Evolutionary conservation across 1,284 basidiomycete genomes (phyloP).

Genomic region (Sporisorium iseilematis-ciliati): DNA sequence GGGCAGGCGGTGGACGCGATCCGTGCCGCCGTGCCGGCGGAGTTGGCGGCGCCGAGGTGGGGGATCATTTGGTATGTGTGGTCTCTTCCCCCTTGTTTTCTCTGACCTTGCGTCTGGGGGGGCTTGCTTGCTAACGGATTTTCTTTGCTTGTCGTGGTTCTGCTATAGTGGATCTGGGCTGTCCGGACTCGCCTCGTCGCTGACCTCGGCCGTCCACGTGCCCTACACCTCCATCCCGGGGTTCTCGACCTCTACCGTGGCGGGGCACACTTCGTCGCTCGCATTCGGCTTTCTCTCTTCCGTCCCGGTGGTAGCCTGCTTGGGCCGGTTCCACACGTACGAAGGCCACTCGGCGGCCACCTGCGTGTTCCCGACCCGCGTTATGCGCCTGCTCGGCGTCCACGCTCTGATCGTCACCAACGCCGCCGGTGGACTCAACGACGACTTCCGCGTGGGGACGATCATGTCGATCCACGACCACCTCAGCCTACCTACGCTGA

Average conservation of each 20-base stretch:
- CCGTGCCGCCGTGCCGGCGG: slow-evolving; percentile 22
- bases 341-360: slow-evolving; percentile 78
- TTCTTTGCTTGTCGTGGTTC: not conserved
- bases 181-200: slow-evolving; percentile 42
- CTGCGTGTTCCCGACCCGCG: slow-evolving; percentile 79
- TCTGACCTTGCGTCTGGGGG: not conserved
- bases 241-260: slow-evolving; percentile 72
- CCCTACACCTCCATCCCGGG: slow-evolving; percentile 57
- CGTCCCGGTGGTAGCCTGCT: slow-evolving; percentile 82
- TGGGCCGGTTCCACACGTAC: slow-evolving; percentile 85
- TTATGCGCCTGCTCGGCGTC: slow-evolving; percentile 81
- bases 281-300: slow-evolving; percentile 78
- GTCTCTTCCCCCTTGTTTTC: no score
- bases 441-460: slow-evolving; percentile 80
- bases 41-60: slow-evolving; percentile 51
- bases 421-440: slow-evolving; percentile 82
- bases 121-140: not conserved
- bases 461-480: slow-evolving; percentile 86
- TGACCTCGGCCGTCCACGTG: slow-evolving; percentile 43
- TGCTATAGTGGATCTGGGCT: slow-evolving; percentile 53
- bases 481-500: slow-evolving; percentile 80
- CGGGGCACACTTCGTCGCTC: slow-evolving; percentile 80
- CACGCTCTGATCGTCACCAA: slow-evolving; percentile 84
- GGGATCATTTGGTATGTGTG: slow-evolving; percentile 59
- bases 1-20: slow-evolving; percentile 47